phyloP scores from a whole-genome alignment of 495 filamentous ascomycete genomes.

The Corynascus novoguineensis region DNA sequence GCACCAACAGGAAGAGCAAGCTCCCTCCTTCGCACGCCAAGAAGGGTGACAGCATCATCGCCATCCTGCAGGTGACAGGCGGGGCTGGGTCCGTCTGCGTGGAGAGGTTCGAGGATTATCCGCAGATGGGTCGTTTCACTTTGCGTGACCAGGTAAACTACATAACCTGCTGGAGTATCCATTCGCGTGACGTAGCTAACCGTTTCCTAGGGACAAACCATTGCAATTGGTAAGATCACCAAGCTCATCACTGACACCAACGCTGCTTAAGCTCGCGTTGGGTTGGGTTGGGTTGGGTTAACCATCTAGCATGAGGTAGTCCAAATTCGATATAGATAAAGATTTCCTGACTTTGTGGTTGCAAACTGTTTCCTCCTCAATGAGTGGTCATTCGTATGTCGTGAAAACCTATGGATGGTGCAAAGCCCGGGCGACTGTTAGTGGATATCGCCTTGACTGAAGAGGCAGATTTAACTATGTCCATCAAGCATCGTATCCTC shows the following conservation, averaged over 20 bases:
- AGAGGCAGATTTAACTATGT: too few species aligned
- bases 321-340: neutral
- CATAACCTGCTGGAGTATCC: conserved; percentile 9
- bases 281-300: neutral
- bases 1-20: conserved; percentile 91
- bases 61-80: conserved; percentile 76
- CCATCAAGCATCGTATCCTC: too few species aligned
- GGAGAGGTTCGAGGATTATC: conserved; percentile 88
- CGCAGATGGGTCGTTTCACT: conserved; percentile 91
- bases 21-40: conserved; percentile 84
- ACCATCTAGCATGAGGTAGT: neutral
- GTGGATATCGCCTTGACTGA: too few species aligned
- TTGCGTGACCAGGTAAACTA: conserved; percentile 76
- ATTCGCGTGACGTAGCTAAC: conserved; percentile 21
- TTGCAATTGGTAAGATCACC: conserved; percentile 94
- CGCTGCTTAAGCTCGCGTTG: conserved; percentile 24
- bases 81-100: conserved; percentile 84
- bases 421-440: too few species aligned
- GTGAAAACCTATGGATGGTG: too few species aligned
- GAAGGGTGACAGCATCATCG: conserved; percentile 90
- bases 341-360: neutral
- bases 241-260: conserved; percentile 55
- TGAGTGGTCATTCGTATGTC: too few species aligned
- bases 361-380: neutral
- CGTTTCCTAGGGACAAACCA: conserved; percentile 72